Evolutionary conservation across 176 grass and related monocot genomes (phyloP).

Genomic region (Bromus sterilis): DNA sequence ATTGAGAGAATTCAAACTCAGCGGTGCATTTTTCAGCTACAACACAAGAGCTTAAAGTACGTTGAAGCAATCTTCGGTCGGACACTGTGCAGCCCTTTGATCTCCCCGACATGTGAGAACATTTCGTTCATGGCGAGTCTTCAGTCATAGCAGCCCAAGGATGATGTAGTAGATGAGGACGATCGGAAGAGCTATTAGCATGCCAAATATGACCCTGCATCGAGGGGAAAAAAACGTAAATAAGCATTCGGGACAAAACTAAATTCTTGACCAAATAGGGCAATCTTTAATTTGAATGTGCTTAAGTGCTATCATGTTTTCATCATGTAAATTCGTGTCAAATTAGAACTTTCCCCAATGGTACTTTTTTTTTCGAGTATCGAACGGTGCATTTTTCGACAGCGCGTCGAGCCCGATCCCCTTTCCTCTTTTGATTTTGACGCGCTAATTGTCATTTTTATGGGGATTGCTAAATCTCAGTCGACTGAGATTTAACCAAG

Average conservation of each 20-base stretch:
- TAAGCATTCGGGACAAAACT: background rate
- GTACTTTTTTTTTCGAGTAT: background rate
- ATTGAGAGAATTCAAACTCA: background rate
- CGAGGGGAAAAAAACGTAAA: background rate
- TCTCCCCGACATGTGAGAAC: background rate
- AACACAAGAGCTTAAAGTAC: background rate
- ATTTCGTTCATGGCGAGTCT: background rate
- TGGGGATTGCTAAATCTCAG: too few relatives aligned
- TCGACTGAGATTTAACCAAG: too few relatives aligned
- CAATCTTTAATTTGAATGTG: background rate
- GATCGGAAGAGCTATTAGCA: constrained; percentile 81
- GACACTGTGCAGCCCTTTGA: background rate
- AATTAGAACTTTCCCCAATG: background rate
- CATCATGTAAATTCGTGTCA: background rate
- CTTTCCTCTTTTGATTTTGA: background rate
- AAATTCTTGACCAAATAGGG: background rate
- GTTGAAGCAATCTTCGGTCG: background rate
- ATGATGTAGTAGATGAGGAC: constrained; percentile 75
- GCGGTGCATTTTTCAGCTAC: background rate
- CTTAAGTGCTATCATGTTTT: background rate
- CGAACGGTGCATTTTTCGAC: too few relatives aligned
- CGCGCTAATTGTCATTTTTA: background rate
- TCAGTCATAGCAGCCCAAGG: constrained; percentile 49
- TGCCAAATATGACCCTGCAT: constrained; percentile 86
- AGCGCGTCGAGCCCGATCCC: background rate